These are phyloP conservation scores for Ascochyta fabae DNA, from an alignment of 2,329 filamentous ascomycete species.

Conservation along the genomic window DNA sequence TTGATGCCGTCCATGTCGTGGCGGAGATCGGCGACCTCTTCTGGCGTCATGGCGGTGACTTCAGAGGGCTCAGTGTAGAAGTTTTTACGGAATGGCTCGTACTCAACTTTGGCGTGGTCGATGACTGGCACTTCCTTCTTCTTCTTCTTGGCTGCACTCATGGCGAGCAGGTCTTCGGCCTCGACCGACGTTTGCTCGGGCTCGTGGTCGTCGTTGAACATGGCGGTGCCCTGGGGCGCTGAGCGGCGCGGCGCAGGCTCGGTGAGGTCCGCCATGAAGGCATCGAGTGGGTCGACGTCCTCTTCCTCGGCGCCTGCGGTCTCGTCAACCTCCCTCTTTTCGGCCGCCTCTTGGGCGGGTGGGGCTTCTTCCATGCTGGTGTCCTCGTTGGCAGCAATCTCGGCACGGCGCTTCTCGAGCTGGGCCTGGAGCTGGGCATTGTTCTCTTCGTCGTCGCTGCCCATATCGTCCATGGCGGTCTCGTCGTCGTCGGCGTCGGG, in stretches of 20 bases:
- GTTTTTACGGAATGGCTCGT: constrained; percentile 86
- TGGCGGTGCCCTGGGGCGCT: constrained; percentile 75
- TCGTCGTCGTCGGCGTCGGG: constrained; percentile 66
- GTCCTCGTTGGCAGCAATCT: constrained; percentile 54
- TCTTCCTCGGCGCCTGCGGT: constrained; percentile 64
- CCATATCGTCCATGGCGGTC: constrained; percentile 76
- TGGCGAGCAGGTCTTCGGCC: constrained; percentile 58
- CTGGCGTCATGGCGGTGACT: constrained; percentile 80
- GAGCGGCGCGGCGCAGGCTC: constrained; percentile 51
- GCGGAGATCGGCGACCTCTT: constrained; percentile 80
- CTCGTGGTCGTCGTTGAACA: constrained; percentile 87
- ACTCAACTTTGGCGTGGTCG: constrained; percentile 84
- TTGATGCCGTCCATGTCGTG: constrained; percentile 95
- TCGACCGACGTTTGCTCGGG: constrained; percentile 68
- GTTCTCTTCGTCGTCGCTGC: constrained; percentile 84
- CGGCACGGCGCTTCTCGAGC: constrained; percentile 74
- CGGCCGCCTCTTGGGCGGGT: constrained; percentile 35
- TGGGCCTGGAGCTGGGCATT: constrained; percentile 85
- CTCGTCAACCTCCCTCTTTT: constrained; percentile 65
- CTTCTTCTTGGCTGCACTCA: constrained; percentile 73
- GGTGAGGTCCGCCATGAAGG: constrained; percentile 83
- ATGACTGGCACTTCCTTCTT: constrained; percentile 94
- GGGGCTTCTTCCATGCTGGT: constrained; percentile 52
- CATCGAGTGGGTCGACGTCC: constrained; percentile 86
- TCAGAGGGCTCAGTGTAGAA: constrained; percentile 94